Evolutionary conservation across 371 early-diverging fungal species (phyloP).

Genomic region (Saksenaea oblongispora): DNA sequence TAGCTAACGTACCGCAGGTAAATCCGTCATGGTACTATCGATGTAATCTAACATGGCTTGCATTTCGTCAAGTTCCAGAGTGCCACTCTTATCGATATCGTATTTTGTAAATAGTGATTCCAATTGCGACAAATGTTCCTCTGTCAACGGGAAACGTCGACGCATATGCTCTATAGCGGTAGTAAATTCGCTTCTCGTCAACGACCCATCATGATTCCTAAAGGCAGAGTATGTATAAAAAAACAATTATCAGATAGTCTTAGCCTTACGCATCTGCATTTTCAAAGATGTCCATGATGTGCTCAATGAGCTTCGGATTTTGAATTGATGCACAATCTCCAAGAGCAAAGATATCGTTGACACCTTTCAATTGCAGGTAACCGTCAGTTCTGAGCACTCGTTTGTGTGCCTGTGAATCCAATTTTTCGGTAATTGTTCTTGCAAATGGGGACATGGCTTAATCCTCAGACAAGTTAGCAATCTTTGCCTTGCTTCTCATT

Average conservation of each 20-base stretch:
- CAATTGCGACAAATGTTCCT: conserved; percentile 54
- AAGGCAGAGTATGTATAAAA: not conserved
- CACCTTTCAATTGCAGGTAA: conserved; percentile 68
- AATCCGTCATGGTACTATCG: conserved; percentile 66
- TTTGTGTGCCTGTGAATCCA: conserved; percentile 56
- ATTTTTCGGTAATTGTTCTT: conserved; percentile 46
- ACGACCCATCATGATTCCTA: conserved; percentile 47
- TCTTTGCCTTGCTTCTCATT: conserved; percentile 9
- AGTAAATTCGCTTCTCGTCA: conserved; percentile 55
- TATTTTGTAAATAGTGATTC: conserved; percentile 56
- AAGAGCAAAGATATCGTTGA: conserved; percentile 73
- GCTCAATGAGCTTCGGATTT: conserved; percentile 63
- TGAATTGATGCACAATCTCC: conserved; percentile 89
- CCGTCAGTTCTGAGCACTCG: conserved; percentile 76
- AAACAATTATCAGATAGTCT: not conserved
- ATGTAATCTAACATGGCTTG: conserved; percentile 55
- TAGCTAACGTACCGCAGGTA: conserved; percentile 64
- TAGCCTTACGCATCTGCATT: conserved; percentile 48
- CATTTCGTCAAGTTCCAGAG: conserved; percentile 67
- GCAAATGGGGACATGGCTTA: conserved; percentile 71
- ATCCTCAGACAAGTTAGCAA: not conserved
- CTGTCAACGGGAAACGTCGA: conserved; percentile 53
- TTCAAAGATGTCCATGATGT: conserved; percentile 54
- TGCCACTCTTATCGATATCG: conserved; percentile 60
- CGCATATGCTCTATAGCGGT: conserved; percentile 38